Evolutionary conservation across 345 rosid genomes (phyloP), one percentile per base, ranked within the genome.

Genomic region (Linum tenue): DNA sequence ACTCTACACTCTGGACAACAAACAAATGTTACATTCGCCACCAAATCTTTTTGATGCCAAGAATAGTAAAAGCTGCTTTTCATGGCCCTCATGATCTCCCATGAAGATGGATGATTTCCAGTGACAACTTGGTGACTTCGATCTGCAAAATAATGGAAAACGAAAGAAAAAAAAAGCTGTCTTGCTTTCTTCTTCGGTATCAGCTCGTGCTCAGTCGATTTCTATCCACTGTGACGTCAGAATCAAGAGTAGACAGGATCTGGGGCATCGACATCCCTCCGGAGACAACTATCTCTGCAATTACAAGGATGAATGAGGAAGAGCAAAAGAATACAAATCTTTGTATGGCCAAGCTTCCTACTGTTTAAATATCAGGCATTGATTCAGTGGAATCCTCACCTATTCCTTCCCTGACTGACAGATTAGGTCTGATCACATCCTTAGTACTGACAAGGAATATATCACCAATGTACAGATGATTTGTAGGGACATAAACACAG

Each of bases 221-320:
- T 81, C 91, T 84, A 69, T 83, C 90, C 60, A 77, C 76, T 60
- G 79, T 75, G 69, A 67, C 71, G 60, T 70, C 73, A 31, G 81
- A 51, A 66, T 85, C 96, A 65, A 88, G 67, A 1, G 95, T 83
- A 4, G 96, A 77, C 16, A 94, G 83, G 66, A 84, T 80, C 76
- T 91, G 97, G 3, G 99, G 99, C 95, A 94, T 88, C 2, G 97
- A 90, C 99, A 94, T 87, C 56, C 99, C 99, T 35, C 95, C 99
- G 0, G 99, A 95, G 36, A 95, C 97, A 6, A 91, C 92, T 3
- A 95, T 91, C 82, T 95, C 99, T 95, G 92, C 74, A 76, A 69
- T 11, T 22, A 9, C 3, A 48, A 37, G 8, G 59, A 56, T 5
- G 35, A 56, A 35, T n/a, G 59, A 35, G 36, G 9, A 16, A 57